Conservation (phyloP, 1,139 yeast species). For the Protomyces arabidopsidicola region DNA sequence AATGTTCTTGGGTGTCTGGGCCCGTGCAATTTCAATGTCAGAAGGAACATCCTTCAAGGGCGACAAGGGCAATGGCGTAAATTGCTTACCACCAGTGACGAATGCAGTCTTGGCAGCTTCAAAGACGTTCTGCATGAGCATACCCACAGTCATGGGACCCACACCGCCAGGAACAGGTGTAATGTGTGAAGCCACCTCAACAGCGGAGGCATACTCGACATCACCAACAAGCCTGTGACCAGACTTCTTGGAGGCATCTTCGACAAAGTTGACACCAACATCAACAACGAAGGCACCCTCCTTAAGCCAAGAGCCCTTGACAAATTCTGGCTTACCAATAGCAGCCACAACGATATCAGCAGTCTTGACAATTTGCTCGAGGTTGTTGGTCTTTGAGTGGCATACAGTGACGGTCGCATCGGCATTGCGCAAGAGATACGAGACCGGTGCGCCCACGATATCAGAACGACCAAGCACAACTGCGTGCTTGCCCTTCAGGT, state of each 20-base stretch:
- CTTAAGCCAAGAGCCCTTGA: conserved; percentile 86
- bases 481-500: conserved; percentile 72
- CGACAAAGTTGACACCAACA: conserved; percentile 89
- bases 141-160: conserved; percentile 99
- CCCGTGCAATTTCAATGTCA: conserved; percentile 86
- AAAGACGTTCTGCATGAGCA: conserved; percentile 82
- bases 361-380: conserved; percentile 54
- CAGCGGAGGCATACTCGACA: conserved; percentile 71
- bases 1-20: conserved; percentile 82
- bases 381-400: conserved; percentile 69
- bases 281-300: conserved; percentile 82
- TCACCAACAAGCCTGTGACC: conserved; percentile 92
- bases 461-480: conserved; percentile 95
- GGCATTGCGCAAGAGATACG: conserved; percentile 69
- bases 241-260: conserved; percentile 68
- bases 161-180: conserved; percentile 99
- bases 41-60: conserved; percentile 81
- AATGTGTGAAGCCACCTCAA: conserved; percentile 62
- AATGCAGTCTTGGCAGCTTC: conserved; percentile 61
- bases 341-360: conserved; percentile 95
- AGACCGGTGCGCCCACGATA: conserved; percentile 92
- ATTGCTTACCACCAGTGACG: conserved; percentile 36
- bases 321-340: conserved; percentile 75
- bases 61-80: conserved; percentile 59
- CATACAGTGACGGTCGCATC: conserved; percentile 83